phyloP scores from a whole-genome alignment of 2,329 filamentous ascomycete genomes.

The Aspergillus sp. region DNA sequence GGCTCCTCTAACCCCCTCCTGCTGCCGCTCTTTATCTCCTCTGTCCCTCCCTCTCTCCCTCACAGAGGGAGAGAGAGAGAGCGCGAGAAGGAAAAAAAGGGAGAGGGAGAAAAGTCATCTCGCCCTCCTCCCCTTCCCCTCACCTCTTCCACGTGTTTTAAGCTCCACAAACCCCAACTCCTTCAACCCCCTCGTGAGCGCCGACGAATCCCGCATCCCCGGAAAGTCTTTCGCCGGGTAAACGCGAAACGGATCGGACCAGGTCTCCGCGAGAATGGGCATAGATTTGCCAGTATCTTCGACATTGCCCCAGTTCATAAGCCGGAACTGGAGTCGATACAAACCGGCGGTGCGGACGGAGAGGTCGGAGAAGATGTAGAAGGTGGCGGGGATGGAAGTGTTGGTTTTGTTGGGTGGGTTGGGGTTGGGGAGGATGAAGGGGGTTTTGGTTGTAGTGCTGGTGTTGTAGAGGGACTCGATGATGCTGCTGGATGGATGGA shows the following conservation, averaged over 20 bases:
- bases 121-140: conserved; percentile 33
- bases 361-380: conserved; percentile 50
- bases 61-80: not conserved
- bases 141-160: conserved; percentile 39
- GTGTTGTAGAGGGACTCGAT: not conserved
- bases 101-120: conserved; percentile 6
- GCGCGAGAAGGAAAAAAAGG: not conserved
- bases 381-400: conserved; percentile 34
- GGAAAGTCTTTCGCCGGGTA: conserved; percentile 47
- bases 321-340: conserved; percentile 46
- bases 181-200: conserved; percentile 40
- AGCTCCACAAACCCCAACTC: conserved; percentile 42
- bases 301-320: conserved; percentile 43
- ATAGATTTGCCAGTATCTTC: conserved; percentile 36
- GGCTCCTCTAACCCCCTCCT: not conserved
- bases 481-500: conserved; percentile 32
- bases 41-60: not conserved
- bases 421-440: conserved; percentile 7
- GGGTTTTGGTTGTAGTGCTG: not conserved
- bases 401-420: not conserved
- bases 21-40: not conserved
- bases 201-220: conserved; percentile 43
- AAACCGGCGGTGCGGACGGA: conserved; percentile 46
- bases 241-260: conserved; percentile 43
- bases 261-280: conserved; percentile 40